phyloP scores from a whole-genome alignment of 495 filamentous ascomycete species.

The Aspergillus cristatus region DNA sequence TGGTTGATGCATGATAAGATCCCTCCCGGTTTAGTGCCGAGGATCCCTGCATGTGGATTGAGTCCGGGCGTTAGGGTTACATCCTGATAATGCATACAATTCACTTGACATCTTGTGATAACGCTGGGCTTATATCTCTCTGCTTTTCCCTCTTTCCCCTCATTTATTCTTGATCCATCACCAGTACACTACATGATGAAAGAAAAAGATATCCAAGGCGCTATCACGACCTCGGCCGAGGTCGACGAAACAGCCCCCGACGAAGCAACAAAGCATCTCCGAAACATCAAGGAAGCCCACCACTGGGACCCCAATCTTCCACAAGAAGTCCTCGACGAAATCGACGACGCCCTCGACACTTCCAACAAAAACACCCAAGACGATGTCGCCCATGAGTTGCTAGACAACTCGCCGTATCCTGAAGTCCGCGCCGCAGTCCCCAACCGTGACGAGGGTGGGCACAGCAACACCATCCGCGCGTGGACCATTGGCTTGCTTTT shows the following conservation, averaged over 20 bases:
- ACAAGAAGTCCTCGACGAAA: constrained; percentile 49
- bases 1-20: too few species aligned
- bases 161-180: too few species aligned
- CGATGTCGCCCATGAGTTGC: constrained; percentile 46
- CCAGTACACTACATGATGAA: too few species aligned
- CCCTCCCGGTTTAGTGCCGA: too few species aligned
- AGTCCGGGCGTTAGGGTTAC: too few species aligned
- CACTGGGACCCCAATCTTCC: constrained; percentile 63
- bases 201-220: too few species aligned
- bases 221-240: constrained; percentile 13
- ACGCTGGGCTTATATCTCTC: too few species aligned
- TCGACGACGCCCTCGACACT: constrained; percentile 49
- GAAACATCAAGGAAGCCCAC: constrained; percentile 47
- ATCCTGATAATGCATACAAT: too few species aligned
- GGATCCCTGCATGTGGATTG: too few species aligned
- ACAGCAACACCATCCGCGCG: constrained; percentile 60
- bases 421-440: constrained; percentile 41
- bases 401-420: constrained; percentile 63
- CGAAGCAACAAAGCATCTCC: constrained; percentile 26
- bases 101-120: too few species aligned
- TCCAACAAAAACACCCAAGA: constrained; percentile 43
- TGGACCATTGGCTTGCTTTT: constrained; percentile 64
- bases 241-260: constrained; percentile 38
- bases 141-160: too few species aligned
- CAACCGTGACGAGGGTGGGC: constrained; percentile 55